Conservation (phyloP, 495 filamentous ascomycete species). For the Lasiosphaeria ovina region DNA sequence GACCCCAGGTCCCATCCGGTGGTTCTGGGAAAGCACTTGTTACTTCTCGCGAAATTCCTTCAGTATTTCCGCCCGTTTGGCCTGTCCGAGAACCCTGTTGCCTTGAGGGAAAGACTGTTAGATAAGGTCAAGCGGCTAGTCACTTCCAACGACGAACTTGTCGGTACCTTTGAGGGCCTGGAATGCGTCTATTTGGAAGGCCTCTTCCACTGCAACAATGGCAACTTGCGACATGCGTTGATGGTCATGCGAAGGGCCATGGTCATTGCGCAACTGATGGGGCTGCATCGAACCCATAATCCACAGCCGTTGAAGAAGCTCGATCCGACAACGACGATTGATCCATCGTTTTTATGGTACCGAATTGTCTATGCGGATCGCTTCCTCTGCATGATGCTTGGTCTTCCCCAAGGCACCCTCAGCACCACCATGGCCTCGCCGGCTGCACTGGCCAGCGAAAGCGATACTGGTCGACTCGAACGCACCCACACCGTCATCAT, state of each 20-base stretch:
- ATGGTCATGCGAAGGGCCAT: conserved; percentile 43
- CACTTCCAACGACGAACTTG: conserved; percentile 45
- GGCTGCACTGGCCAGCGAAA: conserved; percentile 11
- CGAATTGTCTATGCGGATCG: conserved; percentile 33
- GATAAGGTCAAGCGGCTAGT: conserved; percentile 41
- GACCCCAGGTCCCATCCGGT: too few relatives aligned
- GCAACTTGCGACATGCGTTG: conserved; percentile 47
- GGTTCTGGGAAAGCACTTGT: too few relatives aligned
- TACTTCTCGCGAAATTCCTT: too few relatives aligned
- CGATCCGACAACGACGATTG: not conserved
- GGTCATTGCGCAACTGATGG: conserved; percentile 41
- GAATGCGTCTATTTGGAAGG: conserved; percentile 51
- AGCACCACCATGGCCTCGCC: conserved; percentile 23
- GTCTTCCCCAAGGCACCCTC: conserved; percentile 27
- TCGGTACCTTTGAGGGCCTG: conserved; percentile 45
- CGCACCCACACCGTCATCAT: not conserved
- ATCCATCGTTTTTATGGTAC: conserved; percentile 35
- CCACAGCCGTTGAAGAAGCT: conserved; percentile 13
- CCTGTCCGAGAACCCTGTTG: conserved; percentile 18
- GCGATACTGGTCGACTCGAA: conserved; percentile 15
- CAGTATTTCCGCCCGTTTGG: too few relatives aligned
- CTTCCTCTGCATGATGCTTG: conserved; percentile 30
- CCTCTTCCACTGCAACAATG: conserved; percentile 44
- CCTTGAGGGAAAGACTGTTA: conserved; percentile 23
- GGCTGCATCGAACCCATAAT: conserved; percentile 34